Percentiles rank a stretch among this genome's conserved stretches.
Evolutionary conservation across 495 filamentous ascomycete genomes (phyloP).

Genomic region (Geoglossum glabrum): DNA sequence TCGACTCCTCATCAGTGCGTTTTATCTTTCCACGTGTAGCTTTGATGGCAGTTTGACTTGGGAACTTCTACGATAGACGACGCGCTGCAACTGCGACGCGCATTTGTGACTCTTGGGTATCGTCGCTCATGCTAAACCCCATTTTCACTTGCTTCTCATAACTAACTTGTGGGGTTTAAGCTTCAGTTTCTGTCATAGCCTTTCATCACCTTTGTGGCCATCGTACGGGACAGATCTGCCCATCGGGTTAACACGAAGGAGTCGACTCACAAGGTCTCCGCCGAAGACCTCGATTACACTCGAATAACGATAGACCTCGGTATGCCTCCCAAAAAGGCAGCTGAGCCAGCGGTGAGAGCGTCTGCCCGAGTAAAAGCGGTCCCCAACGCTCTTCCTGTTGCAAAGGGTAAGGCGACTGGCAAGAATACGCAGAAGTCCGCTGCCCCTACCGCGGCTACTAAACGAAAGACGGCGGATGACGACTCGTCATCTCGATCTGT

Average conservation of each 20-base stretch:
- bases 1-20: neutral
- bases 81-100: neutral
- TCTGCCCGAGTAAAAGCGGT: neutral
- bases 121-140: neutral
- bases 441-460: neutral
- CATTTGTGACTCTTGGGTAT: neutral
- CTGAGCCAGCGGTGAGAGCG: neutral
- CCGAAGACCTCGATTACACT: neutral
- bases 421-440: neutral
- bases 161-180: neutral
- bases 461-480: neutral
- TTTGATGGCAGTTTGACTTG: neutral
- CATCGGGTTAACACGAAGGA: neutral
- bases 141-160: neutral
- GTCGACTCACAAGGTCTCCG: neutral
- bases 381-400: neutral
- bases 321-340: neutral
- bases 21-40: neutral
- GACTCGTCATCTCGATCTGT: neutral
- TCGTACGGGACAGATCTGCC: neutral
- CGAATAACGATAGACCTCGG: neutral
- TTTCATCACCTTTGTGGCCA: neutral
- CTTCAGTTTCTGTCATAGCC: neutral
- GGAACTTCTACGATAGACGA: neutral
- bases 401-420: neutral